These are phyloP conservation scores for Aspergillus proliferans DNA, from an alignment of 2,329 filamentous ascomycete species.

Conservation along the genomic window DNA sequence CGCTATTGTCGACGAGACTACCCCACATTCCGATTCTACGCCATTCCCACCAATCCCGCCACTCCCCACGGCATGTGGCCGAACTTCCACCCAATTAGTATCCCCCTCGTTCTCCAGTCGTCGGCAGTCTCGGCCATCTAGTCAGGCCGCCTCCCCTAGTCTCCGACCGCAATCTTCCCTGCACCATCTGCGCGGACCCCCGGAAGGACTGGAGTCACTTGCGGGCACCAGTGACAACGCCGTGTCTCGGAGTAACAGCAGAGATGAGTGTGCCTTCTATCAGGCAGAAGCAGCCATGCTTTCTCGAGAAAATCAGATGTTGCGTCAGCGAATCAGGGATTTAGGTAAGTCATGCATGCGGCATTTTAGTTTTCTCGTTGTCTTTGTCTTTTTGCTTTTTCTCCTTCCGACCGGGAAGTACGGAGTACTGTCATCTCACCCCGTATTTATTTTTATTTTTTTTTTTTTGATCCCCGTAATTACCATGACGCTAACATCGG, in stretches of 20 bases:
- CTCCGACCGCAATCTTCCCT: slow-evolving; percentile 22
- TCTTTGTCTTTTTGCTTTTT: not conserved
- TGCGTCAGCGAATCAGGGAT: slow-evolving; percentile 42
- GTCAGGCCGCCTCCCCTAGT: slow-evolving; percentile 33
- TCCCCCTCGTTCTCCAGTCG: slow-evolving; percentile 29
- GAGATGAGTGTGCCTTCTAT: slow-evolving; percentile 43
- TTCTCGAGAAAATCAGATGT: slow-evolving; percentile 44
- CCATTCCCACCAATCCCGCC: slow-evolving; percentile 31
- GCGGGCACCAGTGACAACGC: slow-evolving; percentile 19
- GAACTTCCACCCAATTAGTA: slow-evolving; percentile 24
- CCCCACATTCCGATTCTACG: slow-evolving; percentile 37
- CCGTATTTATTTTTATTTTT: not conserved
- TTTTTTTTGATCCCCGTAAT: not conserved
- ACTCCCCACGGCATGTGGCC: slow-evolving; percentile 22
- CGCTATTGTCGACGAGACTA: slow-evolving; percentile 36
- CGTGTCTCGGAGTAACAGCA: slow-evolving; percentile 29
- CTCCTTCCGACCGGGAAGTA: not conserved
- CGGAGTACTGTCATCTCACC: not conserved
- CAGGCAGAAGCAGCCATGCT: slow-evolving; percentile 44
- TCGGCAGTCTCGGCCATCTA: slow-evolving; percentile 29
- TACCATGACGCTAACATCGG: not conserved
- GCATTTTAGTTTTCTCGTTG: slow-evolving; percentile 1
- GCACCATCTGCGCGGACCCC: slow-evolving; percentile 7
- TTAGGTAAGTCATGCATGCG: slow-evolving; percentile 28
- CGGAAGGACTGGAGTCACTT: slow-evolving; percentile 21